These are phyloP conservation scores for Aspergillus saccharolyticus DNA, from an alignment of 495 filamentous ascomycete species.

Conservation along the genomic window DNA sequence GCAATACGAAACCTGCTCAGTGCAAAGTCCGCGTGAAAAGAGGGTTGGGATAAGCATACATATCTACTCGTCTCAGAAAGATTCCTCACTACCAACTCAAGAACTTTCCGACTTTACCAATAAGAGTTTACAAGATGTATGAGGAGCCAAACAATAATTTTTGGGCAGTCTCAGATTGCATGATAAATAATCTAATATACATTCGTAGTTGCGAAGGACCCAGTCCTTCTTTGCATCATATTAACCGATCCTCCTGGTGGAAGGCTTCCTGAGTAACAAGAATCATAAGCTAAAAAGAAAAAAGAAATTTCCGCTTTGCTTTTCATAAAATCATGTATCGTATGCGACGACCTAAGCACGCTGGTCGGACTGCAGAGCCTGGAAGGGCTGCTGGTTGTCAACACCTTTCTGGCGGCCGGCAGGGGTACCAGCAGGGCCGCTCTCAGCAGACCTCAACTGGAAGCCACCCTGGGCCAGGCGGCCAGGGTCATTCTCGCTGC, in stretches of 20 bases:
- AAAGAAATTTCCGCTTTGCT: constrained; percentile 11
- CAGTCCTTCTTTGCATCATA: too few relatives aligned
- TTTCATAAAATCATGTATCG: constrained; percentile 1
- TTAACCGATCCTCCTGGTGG: neutral
- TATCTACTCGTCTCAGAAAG: too few relatives aligned
- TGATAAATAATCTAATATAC: too few relatives aligned
- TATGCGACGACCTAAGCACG: constrained; percentile 24
- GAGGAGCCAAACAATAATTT: too few relatives aligned
- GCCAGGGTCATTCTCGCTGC: constrained; percentile 58
- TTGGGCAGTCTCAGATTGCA: too few relatives aligned
- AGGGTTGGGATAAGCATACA: too few relatives aligned
- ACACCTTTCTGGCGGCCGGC: constrained; percentile 38
- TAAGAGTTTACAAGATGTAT: too few relatives aligned
- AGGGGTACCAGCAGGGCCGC: constrained; percentile 32
- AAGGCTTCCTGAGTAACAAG: neutral
- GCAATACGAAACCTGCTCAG: too few relatives aligned
- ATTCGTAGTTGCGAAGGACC: too few relatives aligned
- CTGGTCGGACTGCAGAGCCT: constrained; percentile 43
- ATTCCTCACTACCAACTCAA: too few relatives aligned
- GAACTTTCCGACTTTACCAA: too few relatives aligned
- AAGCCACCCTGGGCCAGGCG: constrained; percentile 48
- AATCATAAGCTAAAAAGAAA: neutral
- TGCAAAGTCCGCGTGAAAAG: too few relatives aligned
- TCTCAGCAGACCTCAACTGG: constrained; percentile 35
- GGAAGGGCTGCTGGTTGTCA: constrained; percentile 36